Evolutionary conservation across 192 early-diverging fungal genomes (phyloP), one percentile per base, ranked within the genome.

Genomic region (Coemansia sp.): DNA sequence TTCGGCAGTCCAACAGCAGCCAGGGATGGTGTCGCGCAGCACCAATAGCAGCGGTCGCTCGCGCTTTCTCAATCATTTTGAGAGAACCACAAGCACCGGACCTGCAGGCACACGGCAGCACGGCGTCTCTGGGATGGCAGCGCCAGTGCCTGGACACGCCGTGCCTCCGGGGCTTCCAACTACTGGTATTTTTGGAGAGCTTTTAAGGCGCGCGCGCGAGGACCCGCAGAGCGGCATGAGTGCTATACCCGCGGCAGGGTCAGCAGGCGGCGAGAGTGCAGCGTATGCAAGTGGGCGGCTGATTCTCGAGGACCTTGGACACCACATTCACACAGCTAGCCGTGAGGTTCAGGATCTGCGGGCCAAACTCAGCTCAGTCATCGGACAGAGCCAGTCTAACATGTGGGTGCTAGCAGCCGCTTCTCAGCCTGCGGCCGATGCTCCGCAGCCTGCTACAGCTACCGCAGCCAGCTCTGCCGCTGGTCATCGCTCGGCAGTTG

Each of bases 31-130:
- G 23, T 72, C 76, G 57, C 76, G 76, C 65, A 80, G 77, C 21
- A 72, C 72, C n/a, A 80, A 74, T 57, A 74, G 77, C 69, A 74
- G 77, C 63, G 72, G 77, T 19, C 59, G 77, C 65, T 80, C 77
- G 33, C 64, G 77, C 29, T 80, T 80, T 56, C 72, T 80, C 39
- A 80, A 71, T 66, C 77, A 80, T 51, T 80, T 80, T 68, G 66
- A 71, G 21, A 58, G 56, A 7, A 71, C 70, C 5, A 30, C 24
- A 56, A 32, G 29, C 14, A 27, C 17, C 2, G 39, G 2, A 11
- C 33, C 33, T 6, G 33, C 33, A 36, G 33, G 33, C 33, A 36
- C 33, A 36, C 10, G 36, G 51, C 54, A 66, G 46, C 57, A 68
- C 51, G 33, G 33, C 33, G 33, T 10, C 33, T 6, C 33, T 36